These are phyloP conservation scores for Colletotrichum limetticola DNA, from an alignment of 2,329 filamentous ascomycete species.

Conservation along the genomic window DNA sequence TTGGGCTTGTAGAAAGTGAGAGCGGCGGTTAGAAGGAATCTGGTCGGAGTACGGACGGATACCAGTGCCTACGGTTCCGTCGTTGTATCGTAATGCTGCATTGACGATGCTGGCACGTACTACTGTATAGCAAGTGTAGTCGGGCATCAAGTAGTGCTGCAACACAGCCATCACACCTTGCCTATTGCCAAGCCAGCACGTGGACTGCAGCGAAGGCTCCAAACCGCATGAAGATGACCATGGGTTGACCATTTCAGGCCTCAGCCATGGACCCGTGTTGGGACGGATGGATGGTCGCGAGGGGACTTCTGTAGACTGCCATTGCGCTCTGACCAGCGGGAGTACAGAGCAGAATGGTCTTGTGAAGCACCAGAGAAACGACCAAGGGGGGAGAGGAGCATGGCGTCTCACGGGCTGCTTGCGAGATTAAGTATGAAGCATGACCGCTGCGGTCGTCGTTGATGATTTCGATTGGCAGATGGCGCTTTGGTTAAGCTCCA, in stretches of 20 bases:
- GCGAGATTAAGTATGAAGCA: background rate
- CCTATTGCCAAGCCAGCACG: background rate
- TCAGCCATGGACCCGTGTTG: background rate
- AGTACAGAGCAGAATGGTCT: background rate
- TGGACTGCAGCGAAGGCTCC: background rate
- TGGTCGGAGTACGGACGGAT: background rate
- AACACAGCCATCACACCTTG: constrained; percentile 7
- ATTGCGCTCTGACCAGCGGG: background rate
- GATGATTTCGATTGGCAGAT: background rate
- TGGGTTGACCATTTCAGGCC: background rate
- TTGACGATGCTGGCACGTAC: background rate
- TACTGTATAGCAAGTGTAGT: background rate
- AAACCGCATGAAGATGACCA: background rate
- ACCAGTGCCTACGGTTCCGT: background rate
- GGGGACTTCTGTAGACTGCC: background rate
- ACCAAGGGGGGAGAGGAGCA: background rate
- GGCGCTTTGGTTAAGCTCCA: background rate
- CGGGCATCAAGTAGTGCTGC: background rate
- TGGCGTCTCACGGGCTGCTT: background rate
- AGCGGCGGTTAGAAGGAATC: background rate
- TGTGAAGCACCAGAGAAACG: background rate
- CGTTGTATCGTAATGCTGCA: background rate
- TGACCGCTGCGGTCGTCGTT: background rate
- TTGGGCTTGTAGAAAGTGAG: background rate
- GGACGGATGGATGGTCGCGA: background rate